phyloP scores from a whole-genome alignment of 2,329 filamentous ascomycete species.

The Arachnomyces sp. region DNA sequence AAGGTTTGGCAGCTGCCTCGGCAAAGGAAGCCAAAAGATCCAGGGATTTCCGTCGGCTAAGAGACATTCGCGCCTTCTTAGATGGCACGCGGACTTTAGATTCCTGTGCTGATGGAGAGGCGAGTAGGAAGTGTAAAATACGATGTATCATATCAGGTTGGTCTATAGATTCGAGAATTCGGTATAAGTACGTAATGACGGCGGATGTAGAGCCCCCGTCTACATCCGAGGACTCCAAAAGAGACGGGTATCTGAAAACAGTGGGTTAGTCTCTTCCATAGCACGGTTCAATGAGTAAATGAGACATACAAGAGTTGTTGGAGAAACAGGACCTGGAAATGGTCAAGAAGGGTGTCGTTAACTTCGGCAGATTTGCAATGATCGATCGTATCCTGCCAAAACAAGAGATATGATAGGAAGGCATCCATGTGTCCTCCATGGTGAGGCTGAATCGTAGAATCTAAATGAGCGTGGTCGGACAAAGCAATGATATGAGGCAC shows the following conservation, averaged over 20 bases:
- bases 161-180: slow-evolving; percentile 83
- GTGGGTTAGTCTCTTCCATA: slow-evolving; percentile 9
- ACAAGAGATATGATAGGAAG: slow-evolving; percentile 87
- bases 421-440: slow-evolving; percentile 81
- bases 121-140: slow-evolving; percentile 85
- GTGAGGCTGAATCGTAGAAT: slow-evolving; percentile 65
- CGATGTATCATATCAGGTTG: slow-evolving; percentile 92
- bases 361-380: slow-evolving; percentile 90
- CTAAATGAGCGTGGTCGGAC: slow-evolving; percentile 75
- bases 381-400: slow-evolving; percentile 97
- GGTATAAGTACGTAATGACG: slow-evolving; percentile 84
- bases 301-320: slow-evolving; percentile 75
- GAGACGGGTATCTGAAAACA: slow-evolving; percentile 76
- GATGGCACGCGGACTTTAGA: slow-evolving; percentile 36
- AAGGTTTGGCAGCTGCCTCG: slow-evolving; percentile 65
- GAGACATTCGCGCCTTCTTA: slow-evolving; percentile 52
- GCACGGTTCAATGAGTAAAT: slow-evolving; percentile 8
- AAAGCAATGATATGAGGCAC: slow-evolving; percentile 78
- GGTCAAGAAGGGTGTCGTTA: slow-evolving; percentile 85
- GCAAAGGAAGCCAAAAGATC: slow-evolving; percentile 76
- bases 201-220: slow-evolving; percentile 95
- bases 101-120: slow-evolving; percentile 52
- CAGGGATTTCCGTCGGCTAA: slow-evolving; percentile 76
- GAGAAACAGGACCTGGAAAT: slow-evolving; percentile 93
- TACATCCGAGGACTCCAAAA: slow-evolving; percentile 92